A percentile compares a stretch with the other conserved stretches of the same genome.
phyloP scores from a whole-genome alignment of 306 rosid genomes.

The Trifolium fragiferum region DNA sequence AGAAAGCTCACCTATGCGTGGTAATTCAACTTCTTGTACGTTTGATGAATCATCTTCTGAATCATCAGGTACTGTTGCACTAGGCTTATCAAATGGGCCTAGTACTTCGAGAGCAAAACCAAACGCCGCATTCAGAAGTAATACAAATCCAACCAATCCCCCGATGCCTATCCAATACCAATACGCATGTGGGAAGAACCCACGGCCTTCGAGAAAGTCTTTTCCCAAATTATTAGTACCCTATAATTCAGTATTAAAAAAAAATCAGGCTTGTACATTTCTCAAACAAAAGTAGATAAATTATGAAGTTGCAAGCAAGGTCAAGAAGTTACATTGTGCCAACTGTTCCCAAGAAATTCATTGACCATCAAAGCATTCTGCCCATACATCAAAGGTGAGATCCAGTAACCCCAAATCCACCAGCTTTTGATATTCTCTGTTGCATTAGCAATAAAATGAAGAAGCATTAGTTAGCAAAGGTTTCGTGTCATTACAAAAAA shows the following conservation, averaged over 20 bases:
- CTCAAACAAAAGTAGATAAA: not conserved
- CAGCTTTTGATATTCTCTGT: constrained; percentile 57
- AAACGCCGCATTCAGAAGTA: constrained; percentile 42
- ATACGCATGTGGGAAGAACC: constrained; percentile 46
- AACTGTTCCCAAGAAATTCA: constrained; percentile 57
- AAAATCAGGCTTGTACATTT: constrained; percentile 1
- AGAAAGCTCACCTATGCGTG: constrained; percentile 46
- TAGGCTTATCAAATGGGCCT: constrained; percentile 53
- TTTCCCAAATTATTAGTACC: constrained; percentile 1
- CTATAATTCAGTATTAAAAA: constrained; percentile 30
- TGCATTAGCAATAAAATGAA: constrained; percentile 21
- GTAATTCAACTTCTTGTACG: constrained; percentile 45
- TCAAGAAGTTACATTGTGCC: constrained; percentile 52
- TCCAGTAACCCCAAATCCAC: constrained; percentile 71
- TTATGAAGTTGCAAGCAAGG: not conserved
- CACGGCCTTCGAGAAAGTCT: constrained; percentile 25
- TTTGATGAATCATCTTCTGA: constrained; percentile 29
- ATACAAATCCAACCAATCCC: constrained; percentile 41
- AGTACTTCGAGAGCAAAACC: constrained; percentile 46
- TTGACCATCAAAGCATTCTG: constrained; percentile 55
- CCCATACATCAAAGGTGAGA: constrained; percentile 65
- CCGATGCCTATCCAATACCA: constrained; percentile 67
- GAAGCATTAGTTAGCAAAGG: constrained; percentile 15
- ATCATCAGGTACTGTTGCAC: constrained; percentile 44
- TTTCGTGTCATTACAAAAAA: not conserved